Conservation (phyloP, 2,329 filamentous ascomycete species). For the Didymella glomerata region DNA sequence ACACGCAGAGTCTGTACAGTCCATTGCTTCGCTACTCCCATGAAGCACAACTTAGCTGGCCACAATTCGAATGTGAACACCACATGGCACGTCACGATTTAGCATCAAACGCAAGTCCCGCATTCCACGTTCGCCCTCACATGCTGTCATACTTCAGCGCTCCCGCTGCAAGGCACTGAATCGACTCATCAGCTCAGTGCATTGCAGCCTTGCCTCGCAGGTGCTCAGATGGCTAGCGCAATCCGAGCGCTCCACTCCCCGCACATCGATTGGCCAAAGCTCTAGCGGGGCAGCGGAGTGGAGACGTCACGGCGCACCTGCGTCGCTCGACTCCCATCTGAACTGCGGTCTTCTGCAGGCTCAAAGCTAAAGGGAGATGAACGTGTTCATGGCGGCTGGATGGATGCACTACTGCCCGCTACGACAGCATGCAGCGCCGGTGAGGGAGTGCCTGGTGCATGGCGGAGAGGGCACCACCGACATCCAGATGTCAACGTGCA, state of each 20-base stretch:
- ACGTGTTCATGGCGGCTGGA: neutral
- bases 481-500: slow-evolving; percentile 10
- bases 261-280: slow-evolving; percentile 15
- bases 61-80: neutral
- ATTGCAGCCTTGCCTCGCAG: slow-evolving; percentile 10
- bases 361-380: neutral
- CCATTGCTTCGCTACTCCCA: too few relatives aligned
- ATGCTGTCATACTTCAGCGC: neutral
- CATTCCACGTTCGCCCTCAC: slow-evolving; percentile 10
- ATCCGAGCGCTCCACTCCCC: slow-evolving; percentile 1
- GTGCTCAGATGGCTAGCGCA: neutral
- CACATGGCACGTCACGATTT: neutral
- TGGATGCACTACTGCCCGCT: neutral
- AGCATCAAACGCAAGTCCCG: neutral
- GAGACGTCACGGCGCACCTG: slow-evolving; percentile 9
- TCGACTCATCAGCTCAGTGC: neutral
- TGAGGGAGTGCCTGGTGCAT: neutral
- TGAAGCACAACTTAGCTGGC: neutral
- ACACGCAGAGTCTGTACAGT: too few relatives aligned
- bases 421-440: neutral
- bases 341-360: slow-evolving; percentile 1
- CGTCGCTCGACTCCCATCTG: neutral
- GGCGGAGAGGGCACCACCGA: neutral
- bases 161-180: slow-evolving; percentile 10
- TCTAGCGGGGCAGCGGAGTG: neutral